Conservation (phyloP, 176 grass and related monocot species). For the Hordeum marinum region DNA sequence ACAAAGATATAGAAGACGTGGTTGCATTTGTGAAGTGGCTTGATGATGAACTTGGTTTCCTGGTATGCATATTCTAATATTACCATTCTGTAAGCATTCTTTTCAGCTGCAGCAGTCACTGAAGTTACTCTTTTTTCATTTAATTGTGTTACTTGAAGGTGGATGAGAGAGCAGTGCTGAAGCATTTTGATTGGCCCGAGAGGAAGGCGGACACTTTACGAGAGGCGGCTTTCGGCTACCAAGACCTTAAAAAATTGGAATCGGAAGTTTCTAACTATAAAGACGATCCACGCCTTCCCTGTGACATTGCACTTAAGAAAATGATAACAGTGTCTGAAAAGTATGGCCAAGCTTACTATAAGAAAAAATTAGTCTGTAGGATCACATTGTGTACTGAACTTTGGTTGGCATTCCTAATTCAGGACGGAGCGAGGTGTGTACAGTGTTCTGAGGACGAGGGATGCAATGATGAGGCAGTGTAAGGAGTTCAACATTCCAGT, state of each 20-base stretch:
- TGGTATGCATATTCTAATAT: conserved; percentile 46
- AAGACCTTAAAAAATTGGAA: conserved; percentile 92
- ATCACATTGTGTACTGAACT: background rate
- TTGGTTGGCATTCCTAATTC: conserved; percentile 27
- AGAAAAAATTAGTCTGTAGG: background rate
- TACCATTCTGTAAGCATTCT: conserved; percentile 12
- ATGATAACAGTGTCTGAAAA: conserved; percentile 91
- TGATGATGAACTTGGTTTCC: conserved; percentile 95
- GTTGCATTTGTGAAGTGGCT: conserved; percentile 99
- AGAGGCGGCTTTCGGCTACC: conserved; percentile 96
- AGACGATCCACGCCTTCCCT: conserved; percentile 75
- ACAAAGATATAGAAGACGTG: conserved; percentile 95
- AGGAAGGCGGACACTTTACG: conserved; percentile 88
- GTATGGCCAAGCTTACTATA: conserved; percentile 29
- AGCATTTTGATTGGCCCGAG: conserved; percentile 99
- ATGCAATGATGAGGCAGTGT: conserved; percentile 71
- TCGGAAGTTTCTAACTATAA: conserved; percentile 81
- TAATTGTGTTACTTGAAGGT: conserved; percentile 42
- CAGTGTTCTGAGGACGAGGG: conserved; percentile 80
- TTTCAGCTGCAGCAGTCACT: conserved; percentile 16
- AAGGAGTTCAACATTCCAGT: conserved; percentile 89
- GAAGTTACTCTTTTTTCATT: conserved; percentile 20
- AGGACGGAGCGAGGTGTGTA: conserved; percentile 85
- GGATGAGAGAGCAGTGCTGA: conserved; percentile 95
- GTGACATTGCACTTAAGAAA: conserved; percentile 91